Conservation (phyloP, 2,329 filamentous ascomycete genomes). For the Xylaria digitata region DNA sequence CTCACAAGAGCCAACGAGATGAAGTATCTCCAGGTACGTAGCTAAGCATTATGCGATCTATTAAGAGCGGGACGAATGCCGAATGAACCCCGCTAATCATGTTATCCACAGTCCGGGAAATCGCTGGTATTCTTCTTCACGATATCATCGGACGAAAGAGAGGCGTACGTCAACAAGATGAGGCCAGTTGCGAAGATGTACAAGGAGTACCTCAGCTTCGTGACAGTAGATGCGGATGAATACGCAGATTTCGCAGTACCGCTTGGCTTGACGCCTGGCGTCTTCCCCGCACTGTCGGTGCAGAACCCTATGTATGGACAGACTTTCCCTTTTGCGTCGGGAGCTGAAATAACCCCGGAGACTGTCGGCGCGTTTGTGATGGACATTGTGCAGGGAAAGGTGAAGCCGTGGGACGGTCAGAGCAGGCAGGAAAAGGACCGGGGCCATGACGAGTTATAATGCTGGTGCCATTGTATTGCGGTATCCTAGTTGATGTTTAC, state of each 20-base stretch:
- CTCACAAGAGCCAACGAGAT: conserved; percentile 60
- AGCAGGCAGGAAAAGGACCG: conserved; percentile 26
- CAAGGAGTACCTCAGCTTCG: conserved; percentile 60
- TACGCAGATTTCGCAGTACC: conserved; percentile 57
- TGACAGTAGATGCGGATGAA: conserved; percentile 59
- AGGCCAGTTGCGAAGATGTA: conserved; percentile 58
- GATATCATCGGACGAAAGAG: conserved; percentile 47
- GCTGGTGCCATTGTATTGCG: background rate
- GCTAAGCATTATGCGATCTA: background rate
- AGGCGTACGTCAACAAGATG: conserved; percentile 52
- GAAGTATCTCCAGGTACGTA: conserved; percentile 53
- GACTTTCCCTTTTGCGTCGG: conserved; percentile 54
- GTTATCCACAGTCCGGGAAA: conserved; percentile 50
- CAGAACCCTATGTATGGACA: conserved; percentile 59
- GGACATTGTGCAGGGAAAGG: conserved; percentile 58
- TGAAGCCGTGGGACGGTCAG: conserved; percentile 54
- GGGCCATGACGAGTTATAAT: conserved; percentile 44
- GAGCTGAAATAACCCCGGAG: conserved; percentile 49
- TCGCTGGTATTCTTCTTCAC: conserved; percentile 56
- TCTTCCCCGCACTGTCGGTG: conserved; percentile 54
- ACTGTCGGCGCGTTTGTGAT: conserved; percentile 57
- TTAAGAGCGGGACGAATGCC: background rate
- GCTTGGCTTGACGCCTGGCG: conserved; percentile 52
- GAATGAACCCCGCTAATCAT: conserved; percentile 4
- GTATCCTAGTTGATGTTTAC: background rate